Conservation (phyloP, 805 yeast species). For the Metschnikowia proteae region DNA sequence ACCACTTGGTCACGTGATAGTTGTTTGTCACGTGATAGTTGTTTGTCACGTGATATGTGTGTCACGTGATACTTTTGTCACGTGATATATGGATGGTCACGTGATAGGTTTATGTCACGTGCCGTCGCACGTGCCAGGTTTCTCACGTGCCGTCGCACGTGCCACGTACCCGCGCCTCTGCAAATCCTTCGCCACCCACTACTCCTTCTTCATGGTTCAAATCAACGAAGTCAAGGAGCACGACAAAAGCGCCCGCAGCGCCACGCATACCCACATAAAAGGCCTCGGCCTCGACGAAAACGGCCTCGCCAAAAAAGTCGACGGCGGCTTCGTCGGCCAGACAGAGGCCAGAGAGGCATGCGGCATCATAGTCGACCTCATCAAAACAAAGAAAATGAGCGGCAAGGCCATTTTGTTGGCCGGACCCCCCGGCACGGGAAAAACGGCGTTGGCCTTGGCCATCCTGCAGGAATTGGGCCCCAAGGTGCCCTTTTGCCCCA, state of each 20-base stretch:
- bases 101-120: no score
- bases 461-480: slow-evolving; percentile 95
- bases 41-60: no score
- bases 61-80: no score
- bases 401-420: slow-evolving; percentile 95
- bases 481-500: slow-evolving; percentile 95
- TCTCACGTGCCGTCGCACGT: no score
- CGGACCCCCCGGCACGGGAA: slow-evolving; percentile 98
- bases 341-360: slow-evolving; percentile 81
- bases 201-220: slow-evolving; percentile 52
- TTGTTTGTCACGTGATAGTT: no score
- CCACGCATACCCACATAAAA: slow-evolving; percentile 95
- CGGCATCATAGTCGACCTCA: slow-evolving; percentile 90
- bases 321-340: slow-evolving; percentile 88
- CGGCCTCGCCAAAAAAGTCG: slow-evolving; percentile 77
- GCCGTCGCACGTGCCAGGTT: no score
- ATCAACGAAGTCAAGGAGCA: slow-evolving; percentile 70
- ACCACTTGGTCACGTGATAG: no score
- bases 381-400: slow-evolving; percentile 86
- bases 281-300: slow-evolving; percentile 92
- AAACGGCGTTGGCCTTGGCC: slow-evolving; percentile 94
- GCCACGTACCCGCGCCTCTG: neutral
- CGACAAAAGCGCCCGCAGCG: slow-evolving; percentile 65
- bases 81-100: no score
- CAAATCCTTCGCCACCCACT: neutral